A percentile compares a stretch with the other conserved stretches of the same genome.
Evolutionary conservation across 1,284 basidiomycete genomes (phyloP).

Genomic region (Malassezia furfur): DNA sequence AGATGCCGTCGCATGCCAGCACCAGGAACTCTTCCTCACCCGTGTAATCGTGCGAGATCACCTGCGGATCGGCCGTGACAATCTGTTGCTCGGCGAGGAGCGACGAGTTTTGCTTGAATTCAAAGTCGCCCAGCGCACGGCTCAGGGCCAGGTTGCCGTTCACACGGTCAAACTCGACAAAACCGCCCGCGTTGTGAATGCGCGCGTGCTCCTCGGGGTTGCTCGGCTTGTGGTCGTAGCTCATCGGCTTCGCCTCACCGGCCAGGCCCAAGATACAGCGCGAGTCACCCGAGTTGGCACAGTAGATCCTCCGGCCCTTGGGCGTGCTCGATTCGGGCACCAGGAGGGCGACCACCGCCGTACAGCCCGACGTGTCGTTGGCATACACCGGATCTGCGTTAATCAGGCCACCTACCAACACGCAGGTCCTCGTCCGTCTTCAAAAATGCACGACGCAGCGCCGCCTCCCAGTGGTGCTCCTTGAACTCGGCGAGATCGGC

Average conservation of each 20-base stretch:
- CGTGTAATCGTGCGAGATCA: constrained; percentile 67
- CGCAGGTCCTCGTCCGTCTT: constrained; percentile 89
- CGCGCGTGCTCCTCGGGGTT: constrained; percentile 75
- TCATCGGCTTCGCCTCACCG: constrained; percentile 77
- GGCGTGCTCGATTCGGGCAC: constrained; percentile 21
- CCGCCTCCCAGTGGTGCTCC: constrained; percentile 61
- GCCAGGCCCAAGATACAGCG: constrained; percentile 77
- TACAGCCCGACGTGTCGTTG: constrained; percentile 90
- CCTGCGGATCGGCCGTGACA: constrained; percentile 89
- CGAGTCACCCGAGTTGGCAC: constrained; percentile 93
- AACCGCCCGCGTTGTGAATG: constrained; percentile 87
- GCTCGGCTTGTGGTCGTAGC: constrained; percentile 90
- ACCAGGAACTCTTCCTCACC: constrained; percentile 89
- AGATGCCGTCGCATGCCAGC: constrained; percentile 95
- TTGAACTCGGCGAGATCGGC: constrained; percentile 64
- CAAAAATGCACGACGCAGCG: constrained; percentile 80
- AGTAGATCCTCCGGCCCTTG: constrained; percentile 28
- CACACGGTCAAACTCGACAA: constrained; percentile 91
- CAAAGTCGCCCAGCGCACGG: constrained; percentile 91
- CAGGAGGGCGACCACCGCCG: constrained; percentile 69
- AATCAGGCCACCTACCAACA: constrained; percentile 54
- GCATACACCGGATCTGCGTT: constrained; percentile 68
- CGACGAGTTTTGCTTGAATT: constrained; percentile 88
- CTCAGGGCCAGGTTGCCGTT: constrained; percentile 96
- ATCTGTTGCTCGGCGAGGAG: constrained; percentile 80